phyloP scores from a whole-genome alignment of 1,284 basidiomycete genomes.

The Malassezia restricta region DNA sequence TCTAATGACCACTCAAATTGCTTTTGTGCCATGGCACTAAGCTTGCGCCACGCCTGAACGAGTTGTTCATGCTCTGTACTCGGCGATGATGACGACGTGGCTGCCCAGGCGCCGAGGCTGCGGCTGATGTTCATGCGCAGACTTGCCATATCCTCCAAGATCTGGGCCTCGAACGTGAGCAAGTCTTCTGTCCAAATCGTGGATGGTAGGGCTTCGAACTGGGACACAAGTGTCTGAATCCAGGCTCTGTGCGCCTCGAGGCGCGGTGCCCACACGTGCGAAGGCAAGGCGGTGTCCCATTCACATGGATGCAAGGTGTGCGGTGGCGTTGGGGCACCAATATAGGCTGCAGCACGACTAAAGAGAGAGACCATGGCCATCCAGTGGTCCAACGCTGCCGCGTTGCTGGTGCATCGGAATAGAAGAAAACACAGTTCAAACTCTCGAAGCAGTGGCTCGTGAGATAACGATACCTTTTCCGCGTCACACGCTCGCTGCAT shows the following conservation, averaged over 20 bases:
- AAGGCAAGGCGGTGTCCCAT: neutral
- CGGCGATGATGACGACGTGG: neutral
- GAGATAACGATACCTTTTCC: neutral
- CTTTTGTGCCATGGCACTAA: neutral
- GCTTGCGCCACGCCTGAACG: constrained; percentile 6
- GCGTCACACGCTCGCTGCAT: constrained; percentile 14
- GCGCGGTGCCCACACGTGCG: neutral
- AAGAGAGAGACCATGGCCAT: constrained; percentile 20
- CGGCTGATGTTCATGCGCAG: constrained; percentile 11
- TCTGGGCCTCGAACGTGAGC: neutral
- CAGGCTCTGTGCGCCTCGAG: constrained; percentile 14
- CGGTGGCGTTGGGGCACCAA: constrained; percentile 17
- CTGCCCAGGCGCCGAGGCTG: constrained; percentile 7
- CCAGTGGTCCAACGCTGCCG: constrained; percentile 24
- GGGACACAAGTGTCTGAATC: constrained; percentile 1
- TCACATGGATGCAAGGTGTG: constrained; percentile 21
- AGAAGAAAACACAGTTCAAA: constrained; percentile 27
- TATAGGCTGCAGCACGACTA: constrained; percentile 17
- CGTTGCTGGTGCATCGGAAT: constrained; percentile 18
- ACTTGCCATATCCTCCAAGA: constrained; percentile 8
- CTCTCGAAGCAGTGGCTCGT: constrained; percentile 15
- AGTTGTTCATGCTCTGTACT: constrained; percentile 3
- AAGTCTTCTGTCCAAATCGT: constrained; percentile 7
- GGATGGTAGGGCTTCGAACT: constrained; percentile 1
- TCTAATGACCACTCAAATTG: constrained; percentile 10